Percentiles rank a stretch among this genome's conserved stretches.
Conservation (phyloP, 2,329 filamentous ascomycete species). For the Alternaria gansuensis region DNA sequence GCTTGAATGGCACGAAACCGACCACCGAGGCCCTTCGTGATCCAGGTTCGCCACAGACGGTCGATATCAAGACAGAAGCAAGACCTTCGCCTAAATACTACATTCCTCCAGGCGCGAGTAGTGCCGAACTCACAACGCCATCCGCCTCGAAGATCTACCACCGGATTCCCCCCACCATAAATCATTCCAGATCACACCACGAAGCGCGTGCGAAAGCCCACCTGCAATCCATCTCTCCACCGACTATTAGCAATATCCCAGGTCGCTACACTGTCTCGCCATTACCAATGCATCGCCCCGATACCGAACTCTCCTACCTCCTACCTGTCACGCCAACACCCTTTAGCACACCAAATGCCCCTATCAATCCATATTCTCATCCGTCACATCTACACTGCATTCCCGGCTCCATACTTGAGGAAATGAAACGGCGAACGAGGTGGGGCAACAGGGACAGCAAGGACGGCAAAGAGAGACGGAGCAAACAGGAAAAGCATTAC, state of each 20-base stretch:
- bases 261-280: slow-evolving; percentile 48
- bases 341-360: slow-evolving; percentile 70
- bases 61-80: neutral
- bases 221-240: neutral
- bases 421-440: slow-evolving; percentile 4
- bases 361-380: slow-evolving; percentile 2
- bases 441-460: neutral
- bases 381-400: neutral
- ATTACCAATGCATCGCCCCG: slow-evolving; percentile 72
- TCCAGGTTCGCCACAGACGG: neutral
- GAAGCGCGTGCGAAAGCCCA: neutral
- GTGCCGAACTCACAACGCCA: neutral
- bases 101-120: neutral
- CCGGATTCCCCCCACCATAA: neutral
- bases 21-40: slow-evolving; percentile 26
- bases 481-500: neutral
- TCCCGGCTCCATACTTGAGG: neutral
- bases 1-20: neutral
- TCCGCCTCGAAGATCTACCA: neutral
- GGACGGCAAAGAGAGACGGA: neutral
- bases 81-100: neutral
- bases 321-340: slow-evolving; percentile 74
- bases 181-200: neutral
- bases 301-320: slow-evolving; percentile 69
- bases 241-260: neutral